Conservation (phyloP, 768 basidiomycete species). For the Amylocystis lapponica region DNA sequence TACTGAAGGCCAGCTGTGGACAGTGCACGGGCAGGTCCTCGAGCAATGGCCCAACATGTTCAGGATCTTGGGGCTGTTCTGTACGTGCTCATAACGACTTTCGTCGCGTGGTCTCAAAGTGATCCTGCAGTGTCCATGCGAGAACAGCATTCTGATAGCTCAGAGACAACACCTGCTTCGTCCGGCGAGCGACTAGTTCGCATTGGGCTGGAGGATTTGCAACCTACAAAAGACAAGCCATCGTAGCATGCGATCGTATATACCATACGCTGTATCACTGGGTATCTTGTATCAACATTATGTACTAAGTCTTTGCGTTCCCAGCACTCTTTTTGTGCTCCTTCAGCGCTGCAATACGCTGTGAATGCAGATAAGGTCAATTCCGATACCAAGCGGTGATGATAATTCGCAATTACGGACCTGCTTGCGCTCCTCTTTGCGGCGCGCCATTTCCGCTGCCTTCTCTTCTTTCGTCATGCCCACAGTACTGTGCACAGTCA, state of each 20-base stretch:
- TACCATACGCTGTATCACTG: constrained; percentile 1
- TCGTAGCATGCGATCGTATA: not conserved
- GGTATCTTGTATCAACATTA: not conserved
- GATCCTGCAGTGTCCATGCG: constrained; percentile 42
- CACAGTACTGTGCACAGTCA: constrained; percentile 29
- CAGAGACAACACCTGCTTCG: constrained; percentile 19
- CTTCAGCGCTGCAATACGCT: constrained; percentile 78
- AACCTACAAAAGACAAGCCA: constrained; percentile 22
- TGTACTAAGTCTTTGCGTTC: constrained; percentile 18
- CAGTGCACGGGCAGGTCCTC: constrained; percentile 73
- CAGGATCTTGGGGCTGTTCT: constrained; percentile 60
- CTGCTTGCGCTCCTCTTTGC: constrained; percentile 90
- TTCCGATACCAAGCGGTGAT: not conserved
- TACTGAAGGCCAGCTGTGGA: not conserved
- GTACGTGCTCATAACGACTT: constrained; percentile 34
- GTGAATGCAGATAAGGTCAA: not conserved
- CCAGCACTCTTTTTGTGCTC: constrained; percentile 64
- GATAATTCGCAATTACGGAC: no score
- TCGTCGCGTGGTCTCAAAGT: not conserved
- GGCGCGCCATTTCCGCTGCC: constrained; percentile 84
- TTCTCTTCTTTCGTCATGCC: constrained; percentile 85
- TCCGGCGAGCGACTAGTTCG: constrained; percentile 64
- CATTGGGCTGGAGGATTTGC: constrained; percentile 66
- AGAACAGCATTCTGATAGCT: constrained; percentile 25
- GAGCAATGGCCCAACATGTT: constrained; percentile 85